These are phyloP conservation scores for Gloeophyllum trabeum DNA, from an alignment of 768 basidiomycete genomes.

Conservation along the genomic window DNA sequence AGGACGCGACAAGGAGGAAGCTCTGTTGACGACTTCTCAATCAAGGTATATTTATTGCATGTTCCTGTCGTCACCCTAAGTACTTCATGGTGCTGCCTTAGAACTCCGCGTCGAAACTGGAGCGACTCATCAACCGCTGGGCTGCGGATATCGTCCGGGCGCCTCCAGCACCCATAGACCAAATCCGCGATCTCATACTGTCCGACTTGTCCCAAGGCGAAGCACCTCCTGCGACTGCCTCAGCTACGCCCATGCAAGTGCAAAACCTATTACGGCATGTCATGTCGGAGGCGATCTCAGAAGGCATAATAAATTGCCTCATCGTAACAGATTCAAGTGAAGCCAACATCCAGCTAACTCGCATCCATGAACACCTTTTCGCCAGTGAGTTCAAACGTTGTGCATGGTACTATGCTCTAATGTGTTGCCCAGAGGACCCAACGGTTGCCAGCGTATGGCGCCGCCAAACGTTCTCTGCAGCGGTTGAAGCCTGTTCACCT, in stretches of 20 bases:
- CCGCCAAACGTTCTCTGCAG: slow-evolving; percentile 81
- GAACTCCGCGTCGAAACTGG: slow-evolving; percentile 76
- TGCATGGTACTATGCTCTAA: neutral
- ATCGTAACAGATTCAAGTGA: slow-evolving; percentile 81
- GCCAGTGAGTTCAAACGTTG: slow-evolving; percentile 42
- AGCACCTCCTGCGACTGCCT: slow-evolving; percentile 27
- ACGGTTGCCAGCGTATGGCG: slow-evolving; percentile 88
- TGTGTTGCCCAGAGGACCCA: slow-evolving; percentile 48
- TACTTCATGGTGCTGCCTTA: slow-evolving; percentile 16
- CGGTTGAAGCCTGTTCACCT: slow-evolving; percentile 65
- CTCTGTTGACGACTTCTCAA: slow-evolving; percentile 81
- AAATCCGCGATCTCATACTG: slow-evolving; percentile 47
- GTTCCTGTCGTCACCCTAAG: neutral
- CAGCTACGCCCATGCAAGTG: slow-evolving; percentile 47
- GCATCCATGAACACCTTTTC: slow-evolving; percentile 85
- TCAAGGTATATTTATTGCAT: slow-evolving; percentile 42
- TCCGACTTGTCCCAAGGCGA: slow-evolving; percentile 43
- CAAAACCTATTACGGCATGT: slow-evolving; percentile 76
- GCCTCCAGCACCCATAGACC: slow-evolving; percentile 40
- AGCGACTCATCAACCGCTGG: slow-evolving; percentile 81
- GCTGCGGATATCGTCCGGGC: slow-evolving; percentile 61
- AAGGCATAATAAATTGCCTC: slow-evolving; percentile 77
- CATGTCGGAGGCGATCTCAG: slow-evolving; percentile 63
- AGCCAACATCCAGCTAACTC: slow-evolving; percentile 73
- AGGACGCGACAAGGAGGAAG: slow-evolving; percentile 34